Evolutionary conservation across 1,139 yeast species (phyloP), one percentile per base, ranked within the genome.

Genomic region (Komagataea norvegica): DNA sequence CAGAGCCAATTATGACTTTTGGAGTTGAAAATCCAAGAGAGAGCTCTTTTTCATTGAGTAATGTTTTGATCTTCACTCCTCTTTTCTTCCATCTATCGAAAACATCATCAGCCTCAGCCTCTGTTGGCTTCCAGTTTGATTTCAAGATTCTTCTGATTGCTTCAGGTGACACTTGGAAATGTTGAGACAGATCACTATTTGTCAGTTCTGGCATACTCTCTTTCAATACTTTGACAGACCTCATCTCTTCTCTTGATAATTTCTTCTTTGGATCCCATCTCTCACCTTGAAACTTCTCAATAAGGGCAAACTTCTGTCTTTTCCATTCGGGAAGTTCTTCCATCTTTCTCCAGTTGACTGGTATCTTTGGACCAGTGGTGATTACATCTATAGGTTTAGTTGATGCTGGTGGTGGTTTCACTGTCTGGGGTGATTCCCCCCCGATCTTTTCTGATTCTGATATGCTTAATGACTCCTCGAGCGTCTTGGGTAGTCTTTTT

Each of bases 91-190:
- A 77, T 41, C 88, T 65, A 21, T 62, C 62, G 15, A 62, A 54
- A 2, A 79, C 47, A 13, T 59, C 54, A 9, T 62, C 68, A 35
- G 72, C 77, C 33, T 77, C 81, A 5, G 65, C 68, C 2, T 65
- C 71, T 2, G 59, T 60, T 2, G 96, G 96, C 16, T 61, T 62
- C 95, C 95, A 89, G 26, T 70, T 74, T 6, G 94, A 79, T 54
- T 74, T 79, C 44, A 89, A 58, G 9, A 89, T 86, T 44, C 96
- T 70, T 41, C 96, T 64, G 2, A 88, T 73, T 0, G 93, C 86
- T 49, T 88, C 95, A 0, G 95, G 93, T 1, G 94, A 82, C 4
- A 87, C 70, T 39, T 72, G 66, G 59, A 82, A 88, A 54, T 73
- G 72, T 25, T 70, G 65, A 0, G 91, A 82, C 14, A 89, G 60